phyloP scores from a whole-genome alignment of 2,329 filamentous ascomycete genomes.

The Chalaropsis thielavioides region DNA sequence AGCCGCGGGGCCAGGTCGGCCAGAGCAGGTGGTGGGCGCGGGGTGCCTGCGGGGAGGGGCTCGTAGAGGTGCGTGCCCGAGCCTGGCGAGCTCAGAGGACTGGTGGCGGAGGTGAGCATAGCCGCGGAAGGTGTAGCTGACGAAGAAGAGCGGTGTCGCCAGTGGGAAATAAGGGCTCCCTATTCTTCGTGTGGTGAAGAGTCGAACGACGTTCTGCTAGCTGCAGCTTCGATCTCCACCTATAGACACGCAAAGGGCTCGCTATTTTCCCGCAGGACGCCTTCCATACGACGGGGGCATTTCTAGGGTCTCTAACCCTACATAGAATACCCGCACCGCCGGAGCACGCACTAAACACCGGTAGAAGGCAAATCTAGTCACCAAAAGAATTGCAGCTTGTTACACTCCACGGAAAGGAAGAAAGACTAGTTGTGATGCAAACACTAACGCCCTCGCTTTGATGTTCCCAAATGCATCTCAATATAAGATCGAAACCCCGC shows the following conservation, averaged over 20 bases:
- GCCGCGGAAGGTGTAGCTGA: too few species aligned
- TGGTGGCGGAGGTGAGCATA: neutral
- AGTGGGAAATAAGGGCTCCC: too few species aligned
- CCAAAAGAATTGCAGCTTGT: neutral
- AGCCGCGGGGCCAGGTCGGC: constrained; percentile 24
- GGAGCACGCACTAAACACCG: neutral
- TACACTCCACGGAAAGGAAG: neutral
- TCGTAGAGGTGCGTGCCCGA: neutral
- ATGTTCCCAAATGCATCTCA: neutral
- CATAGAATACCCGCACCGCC: too few species aligned
- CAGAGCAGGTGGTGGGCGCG: neutral
- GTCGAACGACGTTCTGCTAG: neutral
- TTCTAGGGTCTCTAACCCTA: neutral
- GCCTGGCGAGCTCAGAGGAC: neutral
- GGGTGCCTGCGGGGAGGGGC: neutral
- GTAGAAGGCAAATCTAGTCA: neutral
- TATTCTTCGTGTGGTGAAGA: too few species aligned
- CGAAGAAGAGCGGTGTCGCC: too few species aligned
- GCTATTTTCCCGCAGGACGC: too few species aligned
- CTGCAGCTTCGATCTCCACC: too few species aligned
- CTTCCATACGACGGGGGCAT: too few species aligned
- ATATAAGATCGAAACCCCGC: neutral
- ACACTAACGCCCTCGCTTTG: constrained; percentile 6
- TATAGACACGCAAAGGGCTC: too few species aligned
- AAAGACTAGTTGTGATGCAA: neutral